Evolutionary conservation across 176 grass and related monocot genomes (phyloP).

Genomic region (Dactylis glomerata): DNA sequence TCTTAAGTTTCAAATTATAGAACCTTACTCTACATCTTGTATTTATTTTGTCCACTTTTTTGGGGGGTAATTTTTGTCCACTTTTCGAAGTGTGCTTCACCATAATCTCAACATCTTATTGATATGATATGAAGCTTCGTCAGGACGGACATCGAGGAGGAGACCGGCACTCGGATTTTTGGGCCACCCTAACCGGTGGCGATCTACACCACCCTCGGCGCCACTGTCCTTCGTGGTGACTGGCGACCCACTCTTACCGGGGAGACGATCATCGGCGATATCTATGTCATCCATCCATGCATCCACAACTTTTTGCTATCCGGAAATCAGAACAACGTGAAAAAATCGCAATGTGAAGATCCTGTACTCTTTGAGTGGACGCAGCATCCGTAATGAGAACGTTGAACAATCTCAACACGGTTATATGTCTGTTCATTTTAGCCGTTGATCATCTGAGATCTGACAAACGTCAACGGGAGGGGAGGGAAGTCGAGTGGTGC

Average conservation of each 20-base stretch:
- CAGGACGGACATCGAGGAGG: background rate
- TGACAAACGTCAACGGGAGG: background rate
- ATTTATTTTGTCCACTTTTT: background rate
- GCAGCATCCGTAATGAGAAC: too few relatives aligned
- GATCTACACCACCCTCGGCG: background rate
- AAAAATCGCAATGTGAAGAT: too few relatives aligned
- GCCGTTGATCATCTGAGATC: slow-evolving; percentile 5
- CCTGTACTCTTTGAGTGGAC: too few relatives aligned
- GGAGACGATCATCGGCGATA: background rate
- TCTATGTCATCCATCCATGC: background rate
- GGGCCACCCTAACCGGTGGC: background rate
- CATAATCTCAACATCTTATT: background rate
- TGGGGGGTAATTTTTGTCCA: too few relatives aligned
- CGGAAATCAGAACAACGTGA: too few relatives aligned
- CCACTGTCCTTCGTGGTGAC: background rate
- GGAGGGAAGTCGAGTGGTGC: background rate
- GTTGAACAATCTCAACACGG: background rate
- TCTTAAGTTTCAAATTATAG: too few relatives aligned
- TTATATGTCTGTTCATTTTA: background rate
- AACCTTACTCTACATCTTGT: background rate
- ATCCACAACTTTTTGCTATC: too few relatives aligned
- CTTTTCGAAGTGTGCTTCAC: too few relatives aligned
- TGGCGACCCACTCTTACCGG: background rate
- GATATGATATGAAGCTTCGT: background rate
- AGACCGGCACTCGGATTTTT: background rate